A percentile compares a stretch with the other conserved stretches of the same genome.
Evolutionary conservation across 2,329 filamentous ascomycete species (phyloP).

Genomic region (Alternaria solani): DNA sequence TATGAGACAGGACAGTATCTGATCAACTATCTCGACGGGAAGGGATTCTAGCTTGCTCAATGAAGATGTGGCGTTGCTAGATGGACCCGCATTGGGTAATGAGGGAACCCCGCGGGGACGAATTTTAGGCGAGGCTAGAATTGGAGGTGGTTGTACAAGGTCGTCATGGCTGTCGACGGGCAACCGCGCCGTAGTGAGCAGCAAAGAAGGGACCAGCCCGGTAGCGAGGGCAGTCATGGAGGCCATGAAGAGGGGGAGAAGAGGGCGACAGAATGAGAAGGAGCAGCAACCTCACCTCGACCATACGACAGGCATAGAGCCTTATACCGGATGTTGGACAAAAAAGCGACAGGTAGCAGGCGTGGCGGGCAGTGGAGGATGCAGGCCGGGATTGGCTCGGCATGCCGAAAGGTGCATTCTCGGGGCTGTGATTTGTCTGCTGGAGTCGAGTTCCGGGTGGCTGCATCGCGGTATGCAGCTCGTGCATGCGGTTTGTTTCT

Average conservation of each 20-base stretch:
- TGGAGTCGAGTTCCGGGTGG: constrained; percentile 8
- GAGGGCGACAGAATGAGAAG: neutral
- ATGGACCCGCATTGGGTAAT: neutral
- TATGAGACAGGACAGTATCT: constrained; percentile 41
- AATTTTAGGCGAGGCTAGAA: constrained; percentile 3
- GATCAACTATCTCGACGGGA: constrained; percentile 38
- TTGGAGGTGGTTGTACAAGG: constrained; percentile 13
- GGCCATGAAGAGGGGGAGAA: constrained; percentile 3
- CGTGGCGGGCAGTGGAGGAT: constrained; percentile 11
- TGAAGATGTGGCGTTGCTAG: constrained; percentile 1
- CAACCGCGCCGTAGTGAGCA: neutral
- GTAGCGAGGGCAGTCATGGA: constrained; percentile 8
- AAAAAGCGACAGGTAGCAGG: constrained; percentile 30
- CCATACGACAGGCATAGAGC: neutral
- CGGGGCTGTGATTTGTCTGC: constrained; percentile 14
- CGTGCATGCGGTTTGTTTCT: neutral
- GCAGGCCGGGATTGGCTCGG: constrained; percentile 19
- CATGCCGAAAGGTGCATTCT: constrained; percentile 19
- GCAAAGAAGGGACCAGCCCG: constrained; percentile 5
- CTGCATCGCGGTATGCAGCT: constrained; percentile 12
- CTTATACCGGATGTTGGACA: constrained; percentile 15
- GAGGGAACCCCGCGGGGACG: neutral
- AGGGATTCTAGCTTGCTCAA: constrained; percentile 33
- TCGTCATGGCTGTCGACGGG: neutral
- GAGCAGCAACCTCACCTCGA: neutral